Base-by-base conservation (phyloP, 352 stramenopile species). In the Phytophthora kernoviae region DNA sequence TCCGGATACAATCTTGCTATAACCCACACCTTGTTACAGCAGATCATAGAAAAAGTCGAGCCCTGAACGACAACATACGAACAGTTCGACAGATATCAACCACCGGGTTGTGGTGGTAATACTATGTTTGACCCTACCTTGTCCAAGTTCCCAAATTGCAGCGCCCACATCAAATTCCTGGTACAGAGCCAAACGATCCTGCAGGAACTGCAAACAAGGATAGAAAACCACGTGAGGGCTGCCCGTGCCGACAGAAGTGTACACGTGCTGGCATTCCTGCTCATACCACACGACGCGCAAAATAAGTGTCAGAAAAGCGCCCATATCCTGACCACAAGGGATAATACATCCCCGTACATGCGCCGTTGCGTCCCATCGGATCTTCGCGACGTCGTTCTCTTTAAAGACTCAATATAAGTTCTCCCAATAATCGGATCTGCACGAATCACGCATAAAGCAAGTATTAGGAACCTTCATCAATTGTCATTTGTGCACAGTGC, bases 1-100 rank as follows among this genome's bases (percentile, higher is more conserved):
- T 34, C 44, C 24, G 22, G 36, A 12, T 51, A 41, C 4, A 27
- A 56, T 61, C 45, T 58, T 59, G 45, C 53, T 63, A 48, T 37
- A n/a, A n/a, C n/a, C n/a, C 39, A 66, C 36, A 34, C 36, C 15
- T n/a, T 46, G 12, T 56, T 73, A 88, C 26, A 91, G 43, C 34
- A 91, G 65, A 60, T 94, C 85, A 63, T 77, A 90, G 47, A 94
- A 92, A 56, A 80, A 94, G 14, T 90, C 82, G 33, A 94, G 77
- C 10, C 84, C 84, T 92, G 58, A 24, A 39, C 12, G 20, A 18
- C 26, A 51, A 24, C 20, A 52, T n/a, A 59, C 11, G 61, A 62
- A 44, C 12, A 53, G 26, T 30, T 30, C 3, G 3, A 33, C 22
- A 58, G 18, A 51, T 7, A 43, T 62, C n/a, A 49, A 22, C 18